A percentile compares a stretch with the other conserved stretches of the same genome.
These are phyloP conservation scores for Pseudocercospora pini-densiflorae DNA, from an alignment of 2,329 filamentous ascomycete species.

Conservation along the genomic window DNA sequence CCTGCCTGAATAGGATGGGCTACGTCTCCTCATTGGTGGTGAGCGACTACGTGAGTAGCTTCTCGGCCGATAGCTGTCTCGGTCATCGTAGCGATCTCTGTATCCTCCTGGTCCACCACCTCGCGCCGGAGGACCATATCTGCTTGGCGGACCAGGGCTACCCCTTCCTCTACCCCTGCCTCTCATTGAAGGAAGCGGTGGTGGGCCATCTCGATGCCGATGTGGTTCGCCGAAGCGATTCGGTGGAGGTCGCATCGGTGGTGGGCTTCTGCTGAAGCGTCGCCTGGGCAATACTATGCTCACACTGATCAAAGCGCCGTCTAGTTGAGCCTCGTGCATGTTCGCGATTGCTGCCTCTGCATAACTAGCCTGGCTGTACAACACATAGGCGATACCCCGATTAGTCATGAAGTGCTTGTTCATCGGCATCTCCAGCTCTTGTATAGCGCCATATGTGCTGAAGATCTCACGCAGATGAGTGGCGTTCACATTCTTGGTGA, in stretches of 20 bases:
- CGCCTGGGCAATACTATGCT: slow-evolving; percentile 85
- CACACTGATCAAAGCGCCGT: slow-evolving; percentile 81
- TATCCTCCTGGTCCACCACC: slow-evolving; percentile 35
- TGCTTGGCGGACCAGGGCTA: slow-evolving; percentile 29
- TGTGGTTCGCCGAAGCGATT: slow-evolving; percentile 50
- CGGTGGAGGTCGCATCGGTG: slow-evolving; percentile 67
- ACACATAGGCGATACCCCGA: slow-evolving; percentile 89
- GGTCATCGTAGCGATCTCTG: slow-evolving; percentile 38
- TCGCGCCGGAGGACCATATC: slow-evolving; percentile 26
- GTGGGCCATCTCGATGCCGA: slow-evolving; percentile 38
- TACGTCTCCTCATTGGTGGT: slow-evolving; percentile 33
- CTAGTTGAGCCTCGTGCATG: slow-evolving; percentile 93
- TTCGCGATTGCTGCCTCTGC: slow-evolving; percentile 83
- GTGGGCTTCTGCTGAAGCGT: slow-evolving; percentile 80
- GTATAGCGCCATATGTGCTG: slow-evolving; percentile 81
- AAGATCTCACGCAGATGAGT: slow-evolving; percentile 91
- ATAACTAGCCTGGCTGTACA: slow-evolving; percentile 75
- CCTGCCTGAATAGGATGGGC: slow-evolving; percentile 43
- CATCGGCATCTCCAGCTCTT: slow-evolving; percentile 86
- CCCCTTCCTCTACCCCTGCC: slow-evolving; percentile 31
- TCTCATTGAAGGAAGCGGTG: slow-evolving; percentile 32
- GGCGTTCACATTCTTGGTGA: slow-evolving; percentile 94
- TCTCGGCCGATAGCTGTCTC: slow-evolving; percentile 34
- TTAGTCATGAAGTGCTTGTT: slow-evolving; percentile 87
- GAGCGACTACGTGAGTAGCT: slow-evolving; percentile 28